A percentile compares a stretch with the other conserved stretches of the same genome.
Evolutionary conservation across 2,329 filamentous ascomycete genomes (phyloP).

Genomic region (Zasmidium angulare): DNA sequence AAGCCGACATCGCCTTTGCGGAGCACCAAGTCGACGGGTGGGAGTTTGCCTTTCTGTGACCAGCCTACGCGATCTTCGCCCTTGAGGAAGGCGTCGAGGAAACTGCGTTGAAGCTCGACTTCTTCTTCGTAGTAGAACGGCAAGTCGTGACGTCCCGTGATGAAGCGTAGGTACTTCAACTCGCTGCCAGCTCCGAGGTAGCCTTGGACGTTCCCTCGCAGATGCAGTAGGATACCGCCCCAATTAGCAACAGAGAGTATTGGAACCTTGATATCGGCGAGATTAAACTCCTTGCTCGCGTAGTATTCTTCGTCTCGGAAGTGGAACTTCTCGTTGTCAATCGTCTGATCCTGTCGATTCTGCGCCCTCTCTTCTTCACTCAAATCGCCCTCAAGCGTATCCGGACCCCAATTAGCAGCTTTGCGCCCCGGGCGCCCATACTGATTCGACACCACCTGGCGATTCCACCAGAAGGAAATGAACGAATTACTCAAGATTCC

Average conservation of each 20-base stretch:
- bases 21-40: conserved; percentile 61
- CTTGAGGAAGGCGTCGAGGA: conserved; percentile 71
- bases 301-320: conserved; percentile 67
- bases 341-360: conserved; percentile 45
- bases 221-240: conserved; percentile 68
- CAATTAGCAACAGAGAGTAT: conserved; percentile 68
- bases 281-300: conserved; percentile 62
- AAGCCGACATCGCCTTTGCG: conserved; percentile 67
- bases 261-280: conserved; percentile 67
- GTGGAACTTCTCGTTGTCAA: conserved; percentile 50
- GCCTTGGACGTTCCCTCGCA: conserved; percentile 68
- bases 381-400: conserved; percentile 60
- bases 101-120: conserved; percentile 65
- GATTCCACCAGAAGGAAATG: conserved; percentile 66
- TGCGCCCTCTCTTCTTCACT: conserved; percentile 51
- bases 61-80: conserved; percentile 64
- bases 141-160: conserved; percentile 68
- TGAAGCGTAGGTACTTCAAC: conserved; percentile 68
- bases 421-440: conserved; percentile 55
- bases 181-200: conserved; percentile 63
- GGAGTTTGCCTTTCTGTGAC: conserved; percentile 57
- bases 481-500: conserved; percentile 40
- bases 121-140: conserved; percentile 72
- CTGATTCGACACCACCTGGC: conserved; percentile 66
- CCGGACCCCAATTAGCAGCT: conserved; percentile 52